Evolutionary conservation across 371 early-diverging fungal genomes (phyloP).

Genomic region (Umbelopsis sp.): DNA sequence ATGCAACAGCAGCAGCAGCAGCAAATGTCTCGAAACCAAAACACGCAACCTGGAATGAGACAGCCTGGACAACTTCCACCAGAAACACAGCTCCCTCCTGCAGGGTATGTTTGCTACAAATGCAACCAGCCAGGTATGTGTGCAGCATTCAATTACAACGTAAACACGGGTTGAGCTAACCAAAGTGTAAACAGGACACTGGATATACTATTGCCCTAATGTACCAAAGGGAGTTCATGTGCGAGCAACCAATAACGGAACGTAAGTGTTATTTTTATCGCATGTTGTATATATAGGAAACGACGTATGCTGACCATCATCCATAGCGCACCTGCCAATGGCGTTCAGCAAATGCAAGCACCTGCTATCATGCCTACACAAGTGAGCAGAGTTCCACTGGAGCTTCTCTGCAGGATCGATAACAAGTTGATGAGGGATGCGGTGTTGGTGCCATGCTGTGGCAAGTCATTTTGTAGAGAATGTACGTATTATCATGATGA

Average conservation of each 20-base stretch:
- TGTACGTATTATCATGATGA: constrained; percentile 50
- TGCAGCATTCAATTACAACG: not conserved
- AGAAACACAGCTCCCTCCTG: constrained; percentile 50
- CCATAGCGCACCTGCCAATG: no score
- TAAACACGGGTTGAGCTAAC: no score
- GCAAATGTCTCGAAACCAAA: constrained; percentile 34
- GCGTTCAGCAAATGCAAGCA: not conserved
- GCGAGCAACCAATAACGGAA: constrained; percentile 36
- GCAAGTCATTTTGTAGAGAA: constrained; percentile 86
- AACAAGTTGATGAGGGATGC: constrained; percentile 79
- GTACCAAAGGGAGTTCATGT: constrained; percentile 54
- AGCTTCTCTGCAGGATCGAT: constrained; percentile 79
- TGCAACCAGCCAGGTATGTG: constrained; percentile 49
- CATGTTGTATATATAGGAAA: not conserved
- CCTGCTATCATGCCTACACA: not conserved
- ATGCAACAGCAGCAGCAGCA: constrained; percentile 44
- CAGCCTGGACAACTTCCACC: constrained; percentile 43
- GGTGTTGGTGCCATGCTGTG: constrained; percentile 84
- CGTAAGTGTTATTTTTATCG: constrained; percentile 22
- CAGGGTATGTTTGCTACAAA: constrained; percentile 55
- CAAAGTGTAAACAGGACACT: constrained; percentile 34
- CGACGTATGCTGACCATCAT: no score
- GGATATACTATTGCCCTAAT: constrained; percentile 60
- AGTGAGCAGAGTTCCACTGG: constrained; percentile 42
- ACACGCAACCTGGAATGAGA: constrained; percentile 26